Evolutionary conservation across 768 basidiomycete genomes (phyloP).

Genomic region (Termitomyces sp.): DNA sequence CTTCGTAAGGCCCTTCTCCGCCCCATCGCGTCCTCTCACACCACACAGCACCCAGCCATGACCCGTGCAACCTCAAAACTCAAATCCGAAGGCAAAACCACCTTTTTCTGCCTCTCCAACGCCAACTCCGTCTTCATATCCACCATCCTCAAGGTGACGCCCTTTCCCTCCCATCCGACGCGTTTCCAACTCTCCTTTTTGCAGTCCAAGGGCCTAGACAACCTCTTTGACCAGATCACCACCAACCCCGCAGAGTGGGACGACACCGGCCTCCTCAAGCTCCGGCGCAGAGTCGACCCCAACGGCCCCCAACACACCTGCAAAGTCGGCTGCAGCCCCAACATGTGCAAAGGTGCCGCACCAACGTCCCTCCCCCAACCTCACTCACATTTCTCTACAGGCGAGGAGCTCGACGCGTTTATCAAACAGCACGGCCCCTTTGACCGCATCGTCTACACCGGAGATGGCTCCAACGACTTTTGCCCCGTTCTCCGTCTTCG

Average conservation of each 20-base stretch:
- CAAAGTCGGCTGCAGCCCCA: slow-evolving; percentile 83
- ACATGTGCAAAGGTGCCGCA: slow-evolving; percentile 91
- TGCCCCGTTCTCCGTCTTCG: slow-evolving; percentile 85
- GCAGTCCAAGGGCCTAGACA: slow-evolving; percentile 71
- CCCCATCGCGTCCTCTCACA: not conserved
- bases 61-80: slow-evolving; percentile 78
- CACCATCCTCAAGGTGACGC: slow-evolving; percentile 76
- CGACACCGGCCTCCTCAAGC: slow-evolving; percentile 61
- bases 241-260: slow-evolving; percentile 93
- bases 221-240: slow-evolving; percentile 79
- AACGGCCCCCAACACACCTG: slow-evolving; percentile 79
- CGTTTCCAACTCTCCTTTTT: not conserved
- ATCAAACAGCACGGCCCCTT: slow-evolving; percentile 60
- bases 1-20: slow-evolving; percentile 53
- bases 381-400: slow-evolving; percentile 34
- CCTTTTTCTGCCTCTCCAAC: slow-evolving; percentile 91
- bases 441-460: slow-evolving; percentile 85
- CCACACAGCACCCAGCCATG: slow-evolving; percentile 93
- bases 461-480: slow-evolving; percentile 94
- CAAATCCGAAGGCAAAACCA: slow-evolving; percentile 64
- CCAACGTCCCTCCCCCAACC: not conserved
- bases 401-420: slow-evolving; percentile 90
- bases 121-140: slow-evolving; percentile 90
- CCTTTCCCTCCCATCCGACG: not conserved
- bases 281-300: slow-evolving; percentile 76